Evolutionary conservation across 2,329 filamentous ascomycete genomes (phyloP), one percentile per base, ranked within the genome.

Genomic region (Kalaharituber pfeilii): DNA sequence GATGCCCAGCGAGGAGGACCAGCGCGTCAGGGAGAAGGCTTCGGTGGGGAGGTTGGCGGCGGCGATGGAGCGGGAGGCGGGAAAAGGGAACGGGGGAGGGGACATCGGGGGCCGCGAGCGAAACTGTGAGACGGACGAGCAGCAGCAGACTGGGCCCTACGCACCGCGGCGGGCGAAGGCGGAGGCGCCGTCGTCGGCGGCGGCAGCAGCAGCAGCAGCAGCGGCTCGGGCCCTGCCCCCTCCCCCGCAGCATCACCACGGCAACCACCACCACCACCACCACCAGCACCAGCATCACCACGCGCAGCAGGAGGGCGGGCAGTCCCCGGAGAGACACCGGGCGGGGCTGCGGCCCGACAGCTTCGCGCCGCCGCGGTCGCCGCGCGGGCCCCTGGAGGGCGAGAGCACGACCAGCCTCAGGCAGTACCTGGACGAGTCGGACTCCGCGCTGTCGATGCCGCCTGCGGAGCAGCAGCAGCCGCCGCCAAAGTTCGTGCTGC

Each of bases 1-100:
- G 42, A 47, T 47, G 42, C 42, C 42, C 13, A 47, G 42, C 22
- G 42, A 47, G 15, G 42, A 47, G 42, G 42, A 47, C 42, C 42
- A 47, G 42, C 15, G 42, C 15, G 13, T 47, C 15, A 15, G 42
- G 42, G 42, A 47, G 42, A 47, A 47, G 42, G 42, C 22, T 11
- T 47, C 42, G 42, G 22, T 47, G 5, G 42, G n/a, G 18, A 47
- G 42, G 18, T 3, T 47, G 42, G 30, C 30, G 9, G n/a, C 9
- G 9, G 25, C 25, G 3, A 15, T 47, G 18, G 24, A 47, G 13
- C 18, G n/a, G 18, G 42, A 47, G 15, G n/a, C 15, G 42, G 42
- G 42, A 47, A 47, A 47, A 47, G 42, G 13, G 42, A 22, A 47
- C 18, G 42, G 42, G 42, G 42, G 42, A 47, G 42, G 42, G 24